These are phyloP conservation scores for Xerocomus cyaneibrunnescens DNA, from an alignment of 1,284 basidiomycete species.

Conservation along the genomic window DNA sequence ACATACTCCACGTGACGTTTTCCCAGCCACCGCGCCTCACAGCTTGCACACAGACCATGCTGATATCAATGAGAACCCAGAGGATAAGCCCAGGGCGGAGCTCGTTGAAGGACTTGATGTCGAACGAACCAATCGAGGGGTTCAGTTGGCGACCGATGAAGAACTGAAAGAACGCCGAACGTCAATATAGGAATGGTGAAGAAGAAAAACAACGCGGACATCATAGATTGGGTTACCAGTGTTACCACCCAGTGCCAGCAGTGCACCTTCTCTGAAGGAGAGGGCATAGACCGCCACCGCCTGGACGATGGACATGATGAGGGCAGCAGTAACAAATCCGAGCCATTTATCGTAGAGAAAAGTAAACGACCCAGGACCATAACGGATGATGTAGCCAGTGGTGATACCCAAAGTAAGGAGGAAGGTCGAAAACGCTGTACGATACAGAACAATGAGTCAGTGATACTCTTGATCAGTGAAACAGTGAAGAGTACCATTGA, in stretches of 20 bases:
- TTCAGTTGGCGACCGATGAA: conserved; percentile 97
- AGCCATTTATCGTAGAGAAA: conserved; percentile 93
- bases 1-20: conserved; percentile 87
- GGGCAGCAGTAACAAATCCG: conserved; percentile 82
- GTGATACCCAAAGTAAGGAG: conserved; percentile 75
- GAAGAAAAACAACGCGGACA: conserved; percentile 47
- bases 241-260: conserved; percentile 93
- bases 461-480: background rate
- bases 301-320: conserved; percentile 79
- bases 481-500: conserved; percentile 72
- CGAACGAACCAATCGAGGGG: conserved; percentile 85
- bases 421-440: conserved; percentile 82
- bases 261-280: conserved; percentile 67
- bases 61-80: conserved; percentile 91
- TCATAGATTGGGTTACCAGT: conserved; percentile 89
- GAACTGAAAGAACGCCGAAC: conserved; percentile 60
- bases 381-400: conserved; percentile 65
- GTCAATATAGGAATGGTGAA: background rate
- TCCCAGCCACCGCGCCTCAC: conserved; percentile 67
- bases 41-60: conserved; percentile 91
- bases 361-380: conserved; percentile 80
- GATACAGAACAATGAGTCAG: background rate
- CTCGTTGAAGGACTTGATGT: conserved; percentile 98
- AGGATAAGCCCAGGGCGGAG: conserved; percentile 94
- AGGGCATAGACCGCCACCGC: conserved; percentile 70